phyloP scores from a whole-genome alignment of 805 yeast species.

The Yarrowia osloensis region DNA sequence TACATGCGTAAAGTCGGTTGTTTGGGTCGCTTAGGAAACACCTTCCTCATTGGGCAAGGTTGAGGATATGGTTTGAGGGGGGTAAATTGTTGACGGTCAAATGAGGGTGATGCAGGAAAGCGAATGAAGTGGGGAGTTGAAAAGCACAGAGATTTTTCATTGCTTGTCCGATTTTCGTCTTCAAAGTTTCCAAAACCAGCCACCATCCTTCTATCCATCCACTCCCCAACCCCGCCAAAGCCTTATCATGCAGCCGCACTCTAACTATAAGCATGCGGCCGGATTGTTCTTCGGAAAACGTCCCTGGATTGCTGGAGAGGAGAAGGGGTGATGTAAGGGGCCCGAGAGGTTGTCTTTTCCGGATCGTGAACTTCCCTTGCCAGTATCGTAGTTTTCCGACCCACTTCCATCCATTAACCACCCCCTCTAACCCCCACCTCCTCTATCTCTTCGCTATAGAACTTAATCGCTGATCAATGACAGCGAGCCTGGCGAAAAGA shows the following conservation, averaged over 20 bases:
- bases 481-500: background rate
- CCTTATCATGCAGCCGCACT: slow-evolving; percentile 10
- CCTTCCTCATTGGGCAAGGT: slow-evolving; percentile 16
- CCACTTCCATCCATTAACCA: too few species aligned
- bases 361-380: too few species aligned
- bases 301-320: too few species aligned
- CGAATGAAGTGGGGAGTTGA: background rate
- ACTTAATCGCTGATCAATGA: background rate
- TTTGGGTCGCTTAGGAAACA: background rate
- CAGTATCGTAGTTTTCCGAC: too few species aligned
- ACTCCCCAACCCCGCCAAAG: background rate
- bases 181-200: background rate
- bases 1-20: background rate
- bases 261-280: background rate
- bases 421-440: too few species aligned
- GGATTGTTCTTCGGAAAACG: too few species aligned
- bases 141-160: too few species aligned
- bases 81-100: background rate
- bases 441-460: background rate
- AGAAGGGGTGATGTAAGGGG: too few species aligned
- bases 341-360: too few species aligned
- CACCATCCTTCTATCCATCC: too few species aligned
- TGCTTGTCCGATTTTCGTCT: background rate
- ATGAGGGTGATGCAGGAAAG: background rate
- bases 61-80: background rate